These are phyloP conservation scores for Plasmodium gallinaceum DNA, from an alignment of 169 alveolate genomes.

Conservation along the genomic window DNA sequence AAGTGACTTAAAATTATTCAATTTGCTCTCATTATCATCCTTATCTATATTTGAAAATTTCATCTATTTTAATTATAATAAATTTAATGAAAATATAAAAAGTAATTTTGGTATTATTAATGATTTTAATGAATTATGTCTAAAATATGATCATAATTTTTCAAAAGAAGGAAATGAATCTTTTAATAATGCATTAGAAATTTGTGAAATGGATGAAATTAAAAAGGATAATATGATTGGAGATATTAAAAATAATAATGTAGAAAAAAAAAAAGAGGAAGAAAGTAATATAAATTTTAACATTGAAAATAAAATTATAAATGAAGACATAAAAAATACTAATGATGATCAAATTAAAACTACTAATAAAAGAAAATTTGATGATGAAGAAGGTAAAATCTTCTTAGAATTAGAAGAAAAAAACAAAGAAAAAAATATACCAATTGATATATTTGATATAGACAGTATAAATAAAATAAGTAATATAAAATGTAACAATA, in stretches of 20 bases:
- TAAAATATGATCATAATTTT: slow-evolving; percentile 35
- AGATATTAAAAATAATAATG: neutral
- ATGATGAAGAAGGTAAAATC: neutral
- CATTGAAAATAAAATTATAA: neutral
- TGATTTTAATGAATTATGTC: slow-evolving; percentile 55
- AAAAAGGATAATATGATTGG: neutral
- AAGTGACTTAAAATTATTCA: slow-evolving; percentile 57
- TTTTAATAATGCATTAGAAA: neutral
- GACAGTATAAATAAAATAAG: slow-evolving; percentile 62
- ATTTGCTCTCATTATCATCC: slow-evolving; percentile 60
- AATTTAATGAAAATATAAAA: slow-evolving; percentile 21
- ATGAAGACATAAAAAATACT: neutral
- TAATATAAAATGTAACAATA: slow-evolving; percentile 55
- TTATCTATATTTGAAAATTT: slow-evolving; percentile 49
- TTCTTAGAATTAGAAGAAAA: slow-evolving; percentile 36
- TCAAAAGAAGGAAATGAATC: slow-evolving; percentile 21
- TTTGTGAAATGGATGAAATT: neutral
- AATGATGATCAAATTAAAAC: neutral
- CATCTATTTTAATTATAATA: slow-evolving; percentile 46
- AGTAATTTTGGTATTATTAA: slow-evolving; percentile 11
- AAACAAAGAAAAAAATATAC: slow-evolving; percentile 14
- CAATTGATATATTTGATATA: slow-evolving; percentile 54
- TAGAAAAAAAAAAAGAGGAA: neutral
- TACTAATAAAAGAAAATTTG: neutral
- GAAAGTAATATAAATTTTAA: neutral